Evolutionary conservation across 805 yeast genomes (phyloP).

Genomic region (baker's yeast (Saccharomyces cerevisiae)): DNA sequence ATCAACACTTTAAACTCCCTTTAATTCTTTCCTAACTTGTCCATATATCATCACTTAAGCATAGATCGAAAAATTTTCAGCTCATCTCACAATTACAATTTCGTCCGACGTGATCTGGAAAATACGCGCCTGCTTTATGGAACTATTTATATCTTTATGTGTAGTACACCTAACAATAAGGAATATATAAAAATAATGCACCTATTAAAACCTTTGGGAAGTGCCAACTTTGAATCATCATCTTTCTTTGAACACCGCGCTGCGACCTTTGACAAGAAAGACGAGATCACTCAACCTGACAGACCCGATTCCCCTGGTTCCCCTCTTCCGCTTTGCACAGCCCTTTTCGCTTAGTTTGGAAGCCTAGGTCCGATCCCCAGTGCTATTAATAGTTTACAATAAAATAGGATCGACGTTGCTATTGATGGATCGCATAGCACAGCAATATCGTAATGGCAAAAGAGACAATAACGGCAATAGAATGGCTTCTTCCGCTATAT

Average conservation of each 20-base stretch:
- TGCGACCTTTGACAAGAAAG: neutral
- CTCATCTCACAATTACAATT: neutral
- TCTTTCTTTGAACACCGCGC: neutral
- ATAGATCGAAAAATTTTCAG: neutral
- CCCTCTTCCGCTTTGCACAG: neutral
- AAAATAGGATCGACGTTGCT: neutral
- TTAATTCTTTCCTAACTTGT: neutral
- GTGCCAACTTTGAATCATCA: neutral
- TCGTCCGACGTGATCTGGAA: neutral
- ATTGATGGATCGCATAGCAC: neutral
- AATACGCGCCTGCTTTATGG: neutral
- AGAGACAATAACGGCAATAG: neutral
- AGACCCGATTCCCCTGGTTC: neutral
- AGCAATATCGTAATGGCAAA: neutral
- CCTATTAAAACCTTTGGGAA: neutral
- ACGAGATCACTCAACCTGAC: neutral
- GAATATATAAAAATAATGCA: neutral
- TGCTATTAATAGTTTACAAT: neutral
- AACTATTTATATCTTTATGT: neutral
- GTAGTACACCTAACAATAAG: neutral
- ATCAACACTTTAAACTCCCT: neutral
- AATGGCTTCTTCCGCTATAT: neutral
- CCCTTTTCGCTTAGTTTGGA: neutral
- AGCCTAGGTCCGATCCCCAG: neutral
- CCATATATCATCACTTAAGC: neutral